phyloP scores from a whole-genome alignment of 139 green algal species.

The Nannochloris sp. region DNA sequence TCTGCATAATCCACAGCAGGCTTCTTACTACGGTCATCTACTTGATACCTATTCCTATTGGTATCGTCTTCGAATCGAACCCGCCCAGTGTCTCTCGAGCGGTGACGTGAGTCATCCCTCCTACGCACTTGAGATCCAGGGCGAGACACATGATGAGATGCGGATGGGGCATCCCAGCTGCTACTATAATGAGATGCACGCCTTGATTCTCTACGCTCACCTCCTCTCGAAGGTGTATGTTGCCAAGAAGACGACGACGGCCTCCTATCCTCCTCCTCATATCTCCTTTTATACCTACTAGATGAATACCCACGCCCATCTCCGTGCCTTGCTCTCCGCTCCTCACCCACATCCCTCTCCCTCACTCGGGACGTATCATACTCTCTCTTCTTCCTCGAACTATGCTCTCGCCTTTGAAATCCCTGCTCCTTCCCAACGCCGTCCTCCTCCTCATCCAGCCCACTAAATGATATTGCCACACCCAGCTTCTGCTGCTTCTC shows the following conservation, averaged over 20 bases:
- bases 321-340: background rate
- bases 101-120: background rate
- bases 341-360: background rate
- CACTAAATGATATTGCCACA: background rate
- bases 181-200: background rate
- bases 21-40: background rate
- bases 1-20: conserved; percentile 28
- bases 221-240: background rate
- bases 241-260: conserved; percentile 1
- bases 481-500: background rate
- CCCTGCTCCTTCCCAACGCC: background rate
- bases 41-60: conserved; percentile 42
- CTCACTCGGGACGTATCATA: background rate
- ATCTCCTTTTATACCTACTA: conserved; percentile 13
- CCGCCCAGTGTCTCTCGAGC: conserved; percentile 37
- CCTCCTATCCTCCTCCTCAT: conserved; percentile 20
- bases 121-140: conserved; percentile 8
- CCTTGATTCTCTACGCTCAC: conserved; percentile 26
- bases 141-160: conserved; percentile 12
- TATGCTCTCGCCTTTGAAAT: background rate
- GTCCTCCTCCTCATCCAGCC: background rate
- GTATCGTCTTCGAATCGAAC: conserved; percentile 49
- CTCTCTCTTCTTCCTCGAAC: background rate
- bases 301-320: background rate
- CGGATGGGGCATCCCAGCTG: conserved; percentile 7